These are phyloP conservation scores for Aspergillus sp. DNA, from an alignment of 2,329 filamentous ascomycete species.

Conservation along the genomic window DNA sequence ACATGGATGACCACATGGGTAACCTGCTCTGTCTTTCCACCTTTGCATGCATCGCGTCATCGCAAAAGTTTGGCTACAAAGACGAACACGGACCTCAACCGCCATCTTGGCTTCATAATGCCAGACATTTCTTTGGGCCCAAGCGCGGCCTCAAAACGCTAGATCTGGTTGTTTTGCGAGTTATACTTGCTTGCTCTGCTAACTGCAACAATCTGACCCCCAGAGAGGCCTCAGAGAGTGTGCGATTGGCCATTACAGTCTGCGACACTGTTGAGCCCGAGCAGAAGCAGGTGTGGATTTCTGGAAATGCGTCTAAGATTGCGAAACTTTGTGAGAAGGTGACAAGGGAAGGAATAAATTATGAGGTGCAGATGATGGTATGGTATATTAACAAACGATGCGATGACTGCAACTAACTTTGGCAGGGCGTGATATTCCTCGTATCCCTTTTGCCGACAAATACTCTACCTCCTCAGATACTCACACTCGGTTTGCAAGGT, in stretches of 20 bases:
- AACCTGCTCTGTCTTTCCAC: slow-evolving; percentile 38
- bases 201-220: slow-evolving; percentile 22
- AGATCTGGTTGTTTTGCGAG: slow-evolving; percentile 35
- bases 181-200: slow-evolving; percentile 35
- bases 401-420: not conserved
- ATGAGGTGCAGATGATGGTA: slow-evolving; percentile 30
- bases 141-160: slow-evolving; percentile 35
- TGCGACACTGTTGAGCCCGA: slow-evolving; percentile 25
- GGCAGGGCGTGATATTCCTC: slow-evolving; percentile 27
- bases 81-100: slow-evolving; percentile 11
- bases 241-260: slow-evolving; percentile 31
- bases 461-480: slow-evolving; percentile 21
- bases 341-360: slow-evolving; percentile 19
- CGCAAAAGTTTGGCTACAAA: slow-evolving; percentile 3
- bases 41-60: slow-evolving; percentile 28
- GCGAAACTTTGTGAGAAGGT: slow-evolving; percentile 35
- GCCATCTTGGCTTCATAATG: slow-evolving; percentile 28
- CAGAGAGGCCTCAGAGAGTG: slow-evolving; percentile 26
- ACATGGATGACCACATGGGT: slow-evolving; percentile 33
- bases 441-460: slow-evolving; percentile 19
- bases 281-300: slow-evolving; percentile 30
- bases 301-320: slow-evolving; percentile 26
- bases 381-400: not conserved
- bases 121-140: slow-evolving; percentile 33
- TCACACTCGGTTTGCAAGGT: slow-evolving; percentile 15